Evolutionary conservation across 768 basidiomycete genomes (phyloP).

Genomic region (Saitozyma podzolica): DNA sequence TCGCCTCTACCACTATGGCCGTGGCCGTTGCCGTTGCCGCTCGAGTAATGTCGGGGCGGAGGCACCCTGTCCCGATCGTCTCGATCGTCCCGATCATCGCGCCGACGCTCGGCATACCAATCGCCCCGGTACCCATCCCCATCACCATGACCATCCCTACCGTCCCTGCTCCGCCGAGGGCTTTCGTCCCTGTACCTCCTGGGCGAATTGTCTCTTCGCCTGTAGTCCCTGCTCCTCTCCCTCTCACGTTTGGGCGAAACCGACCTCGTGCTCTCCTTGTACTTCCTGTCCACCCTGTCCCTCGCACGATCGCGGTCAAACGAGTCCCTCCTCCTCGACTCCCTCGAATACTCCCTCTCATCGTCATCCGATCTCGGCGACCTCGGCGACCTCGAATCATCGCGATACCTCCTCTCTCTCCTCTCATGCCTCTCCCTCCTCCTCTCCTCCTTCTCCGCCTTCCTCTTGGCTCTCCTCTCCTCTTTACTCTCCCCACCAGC

Average conservation of each 20-base stretch:
- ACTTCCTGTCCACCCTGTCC: constrained; percentile 13
- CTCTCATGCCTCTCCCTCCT: constrained; percentile 31
- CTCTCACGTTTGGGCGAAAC: constrained; percentile 1
- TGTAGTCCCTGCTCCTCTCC: constrained; percentile 3
- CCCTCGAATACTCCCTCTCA: constrained; percentile 5
- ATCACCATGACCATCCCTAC: not conserved
- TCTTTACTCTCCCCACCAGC: constrained; percentile 44
- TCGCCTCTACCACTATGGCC: not conserved
- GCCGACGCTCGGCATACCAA: not conserved
- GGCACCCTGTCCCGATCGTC: constrained; percentile 47
- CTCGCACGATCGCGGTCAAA: constrained; percentile 10
- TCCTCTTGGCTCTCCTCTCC: constrained; percentile 64
- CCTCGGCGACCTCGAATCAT: constrained; percentile 32
- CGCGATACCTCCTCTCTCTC: constrained; percentile 22
- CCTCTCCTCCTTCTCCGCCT: constrained; percentile 58
- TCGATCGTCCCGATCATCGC: constrained; percentile 16
- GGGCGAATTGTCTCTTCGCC: not conserved
- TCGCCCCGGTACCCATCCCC: not conserved
- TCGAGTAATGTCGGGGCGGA: constrained; percentile 37
- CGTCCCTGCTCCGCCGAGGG: constrained; percentile 16
- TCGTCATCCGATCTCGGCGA: constrained; percentile 37
- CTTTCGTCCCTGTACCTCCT: constrained; percentile 15
- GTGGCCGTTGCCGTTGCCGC: constrained; percentile 54
- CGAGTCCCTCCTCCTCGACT: constrained; percentile 16
- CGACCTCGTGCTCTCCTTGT: not conserved